Base-by-base conservation (phyloP, 2,329 filamentous ascomycete genomes). In the Cytospora piceae region DNA sequence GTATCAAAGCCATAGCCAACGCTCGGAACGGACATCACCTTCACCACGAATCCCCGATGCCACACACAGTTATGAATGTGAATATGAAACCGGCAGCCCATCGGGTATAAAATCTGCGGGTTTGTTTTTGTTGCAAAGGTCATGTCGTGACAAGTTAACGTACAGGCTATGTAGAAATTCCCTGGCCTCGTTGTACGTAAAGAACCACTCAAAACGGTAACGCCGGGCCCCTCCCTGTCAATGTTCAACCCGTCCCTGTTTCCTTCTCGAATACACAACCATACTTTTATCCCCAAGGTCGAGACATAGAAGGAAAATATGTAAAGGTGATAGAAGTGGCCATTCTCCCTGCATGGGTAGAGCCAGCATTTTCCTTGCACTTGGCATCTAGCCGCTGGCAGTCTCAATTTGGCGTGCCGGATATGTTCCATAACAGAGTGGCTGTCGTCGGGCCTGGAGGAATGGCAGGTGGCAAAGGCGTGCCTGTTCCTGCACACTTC, bases 161-260 rank as follows among this genome's bases (percentile, higher is more conserved):
- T 62, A 57, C 46, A 61, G 59, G 31, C 27, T 31, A 22, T 34
- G 56, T 15, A 63, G 59, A 60, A 34, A 53, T 37, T 55, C 60
- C 60, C 66, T 60, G 63, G 56, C 66, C 66, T 63, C 52, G 52
- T 62, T 55, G 52, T 63, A 59, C 55, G 49, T 65, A 34, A 42
- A 58, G 52, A 66, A 29, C 61, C 27, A 54, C 46, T 20, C 34
- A 51, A 46, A 68, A 67, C 52, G 63, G 56, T 63, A 63, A 66
- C 66, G 59, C 59, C 63, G 34, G 39, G 37, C 63, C 57, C 39
- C 52, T n/a, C 55, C 54, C 39, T 63, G 59, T 51, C 56, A 24
- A 62, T 54, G 51, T 63, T 61, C 66, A 57, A 29, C 53, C 52
- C 39, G 32, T 49, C 63, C 59, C 37, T n/a, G 58, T 60, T 37